A percentile compares a stretch with the other conserved stretches of the same genome.
phyloP scores from a whole-genome alignment of 305 asterid genomes.

The Fraxinus latifolia region DNA sequence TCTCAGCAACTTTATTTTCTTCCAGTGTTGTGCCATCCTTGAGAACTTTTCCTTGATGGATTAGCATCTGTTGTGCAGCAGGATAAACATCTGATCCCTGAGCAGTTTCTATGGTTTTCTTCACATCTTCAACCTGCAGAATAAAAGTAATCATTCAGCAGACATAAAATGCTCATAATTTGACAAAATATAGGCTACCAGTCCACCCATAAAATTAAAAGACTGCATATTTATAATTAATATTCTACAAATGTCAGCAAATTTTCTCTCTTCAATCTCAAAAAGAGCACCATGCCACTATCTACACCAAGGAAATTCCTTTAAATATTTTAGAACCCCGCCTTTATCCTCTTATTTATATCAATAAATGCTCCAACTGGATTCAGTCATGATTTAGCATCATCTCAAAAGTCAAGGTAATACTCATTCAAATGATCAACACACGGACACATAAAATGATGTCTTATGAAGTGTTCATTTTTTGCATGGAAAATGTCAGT shows the following conservation, averaged over 20 bases:
- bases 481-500: background rate
- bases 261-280: background rate
- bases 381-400: background rate
- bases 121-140: slow-evolving; percentile 66
- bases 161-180: background rate
- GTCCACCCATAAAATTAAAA: background rate
- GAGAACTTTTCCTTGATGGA: slow-evolving; percentile 81
- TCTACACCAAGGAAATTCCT: background rate
- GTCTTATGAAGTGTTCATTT: background rate
- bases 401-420: background rate
- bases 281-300: background rate
- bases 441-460: background rate
- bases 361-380: background rate
- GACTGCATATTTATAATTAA: background rate
- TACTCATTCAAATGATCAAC: background rate
- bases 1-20: slow-evolving; percentile 73
- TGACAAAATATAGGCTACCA: background rate
- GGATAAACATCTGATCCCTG: slow-evolving; percentile 81
- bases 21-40: slow-evolving; percentile 73
- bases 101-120: slow-evolving; percentile 58
- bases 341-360: background rate
- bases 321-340: background rate
- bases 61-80: slow-evolving; percentile 71
- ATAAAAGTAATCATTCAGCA: background rate
- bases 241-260: background rate